A percentile compares a stretch with the other conserved stretches of the same genome.
Evolutionary conservation across 2,329 filamentous ascomycete genomes (phyloP).

Genomic region (Pestalotiopsis sp.): DNA sequence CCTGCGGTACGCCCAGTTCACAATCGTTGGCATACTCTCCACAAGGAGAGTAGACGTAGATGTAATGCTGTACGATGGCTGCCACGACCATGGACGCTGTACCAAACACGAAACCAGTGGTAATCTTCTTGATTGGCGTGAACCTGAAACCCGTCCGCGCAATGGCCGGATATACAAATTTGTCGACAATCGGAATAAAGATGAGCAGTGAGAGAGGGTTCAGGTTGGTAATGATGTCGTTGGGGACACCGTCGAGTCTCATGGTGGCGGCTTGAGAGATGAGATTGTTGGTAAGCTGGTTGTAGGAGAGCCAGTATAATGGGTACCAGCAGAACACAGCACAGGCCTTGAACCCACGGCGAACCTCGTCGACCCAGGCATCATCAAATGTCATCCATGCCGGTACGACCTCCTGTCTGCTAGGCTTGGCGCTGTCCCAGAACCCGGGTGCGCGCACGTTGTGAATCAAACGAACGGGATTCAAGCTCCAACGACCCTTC

Average conservation of each 20-base stretch:
- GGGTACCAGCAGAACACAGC: constrained; percentile 74
- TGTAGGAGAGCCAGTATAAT: constrained; percentile 62
- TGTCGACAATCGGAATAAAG: constrained; percentile 73
- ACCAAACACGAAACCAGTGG: constrained; percentile 69
- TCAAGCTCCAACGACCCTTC: constrained; percentile 66
- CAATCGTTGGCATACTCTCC: constrained; percentile 54
- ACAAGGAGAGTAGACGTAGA: constrained; percentile 67
- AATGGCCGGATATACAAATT: constrained; percentile 69
- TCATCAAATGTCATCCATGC: constrained; percentile 83
- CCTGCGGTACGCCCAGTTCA: constrained; percentile 32
- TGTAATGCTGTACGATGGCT: constrained; percentile 61
- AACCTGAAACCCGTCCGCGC: constrained; percentile 67
- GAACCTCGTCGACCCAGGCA: constrained; percentile 79
- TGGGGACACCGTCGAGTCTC: constrained; percentile 72
- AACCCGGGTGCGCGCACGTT: constrained; percentile 49
- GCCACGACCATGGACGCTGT: constrained; percentile 63
- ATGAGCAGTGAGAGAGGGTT: constrained; percentile 77
- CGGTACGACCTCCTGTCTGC: constrained; percentile 58
- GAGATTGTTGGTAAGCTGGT: constrained; percentile 63
- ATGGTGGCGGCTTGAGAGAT: constrained; percentile 68
- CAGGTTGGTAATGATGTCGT: constrained; percentile 77
- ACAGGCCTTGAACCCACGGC: constrained; percentile 70
- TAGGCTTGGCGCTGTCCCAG: constrained; percentile 73
- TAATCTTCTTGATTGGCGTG: constrained; percentile 77
- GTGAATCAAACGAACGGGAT: constrained; percentile 47